Evolutionary conservation across 345 rosid genomes (phyloP).

Genomic region (Salix brachista): DNA sequence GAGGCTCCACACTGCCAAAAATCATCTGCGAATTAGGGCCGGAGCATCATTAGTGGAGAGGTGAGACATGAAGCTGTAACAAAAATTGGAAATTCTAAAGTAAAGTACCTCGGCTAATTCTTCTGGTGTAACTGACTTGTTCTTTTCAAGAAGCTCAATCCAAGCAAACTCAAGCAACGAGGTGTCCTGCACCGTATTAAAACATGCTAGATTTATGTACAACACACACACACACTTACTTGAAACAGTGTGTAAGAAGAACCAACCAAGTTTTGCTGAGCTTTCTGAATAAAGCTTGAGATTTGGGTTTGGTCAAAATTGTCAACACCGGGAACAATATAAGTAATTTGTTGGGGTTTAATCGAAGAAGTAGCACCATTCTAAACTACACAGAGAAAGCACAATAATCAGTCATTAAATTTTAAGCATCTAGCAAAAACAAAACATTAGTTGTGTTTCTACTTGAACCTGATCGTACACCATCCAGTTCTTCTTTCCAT

Average conservation of each 20-base stretch:
- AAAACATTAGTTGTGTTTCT: slow-evolving; percentile 9
- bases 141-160: slow-evolving; percentile 87
- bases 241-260: slow-evolving; percentile 15
- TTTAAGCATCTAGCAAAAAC: neutral
- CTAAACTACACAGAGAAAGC: slow-evolving; percentile 31
- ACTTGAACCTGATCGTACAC: slow-evolving; percentile 92
- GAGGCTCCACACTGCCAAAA: slow-evolving; percentile 74
- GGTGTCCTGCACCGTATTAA: slow-evolving; percentile 54
- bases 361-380: slow-evolving; percentile 73
- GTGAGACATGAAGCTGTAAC: neutral
- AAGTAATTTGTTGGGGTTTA: slow-evolving; percentile 85
- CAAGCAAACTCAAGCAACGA: slow-evolving; percentile 90
- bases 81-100: neutral
- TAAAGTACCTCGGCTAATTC: slow-evolving; percentile 81
- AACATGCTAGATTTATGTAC: neutral
- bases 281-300: slow-evolving; percentile 57
- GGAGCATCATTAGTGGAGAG: slow-evolving; percentile 28
- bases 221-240: neutral
- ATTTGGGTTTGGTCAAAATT: slow-evolving; percentile 64
- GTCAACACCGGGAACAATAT: slow-evolving; percentile 71
- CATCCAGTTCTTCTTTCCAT: slow-evolving; percentile 98
- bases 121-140: slow-evolving; percentile 72
- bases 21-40: slow-evolving; percentile 59
- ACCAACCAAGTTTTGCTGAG: slow-evolving; percentile 75
- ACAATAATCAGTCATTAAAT: neutral